Evolutionary conservation across 108 stramenopile genomes (phyloP).

Genomic region (Chaetoceros muelleri): DNA sequence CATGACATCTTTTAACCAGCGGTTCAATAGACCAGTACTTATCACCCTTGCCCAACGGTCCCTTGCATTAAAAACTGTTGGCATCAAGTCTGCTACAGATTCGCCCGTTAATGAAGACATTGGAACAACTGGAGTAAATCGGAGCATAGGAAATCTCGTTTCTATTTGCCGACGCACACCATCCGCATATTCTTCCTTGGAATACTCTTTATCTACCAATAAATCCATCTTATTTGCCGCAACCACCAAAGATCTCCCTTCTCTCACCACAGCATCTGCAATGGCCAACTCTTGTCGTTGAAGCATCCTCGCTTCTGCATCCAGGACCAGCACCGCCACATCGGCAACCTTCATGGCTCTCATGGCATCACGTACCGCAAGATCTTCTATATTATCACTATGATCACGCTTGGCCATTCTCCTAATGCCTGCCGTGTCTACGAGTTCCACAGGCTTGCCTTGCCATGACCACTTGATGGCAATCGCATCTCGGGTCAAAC

Average conservation of each 20-base stretch:
- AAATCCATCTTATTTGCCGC: constrained; percentile 90
- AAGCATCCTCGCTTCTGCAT: constrained; percentile 61
- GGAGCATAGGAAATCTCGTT: constrained; percentile 63
- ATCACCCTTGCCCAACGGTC: constrained; percentile 66
- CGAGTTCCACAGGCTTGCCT: constrained; percentile 52
- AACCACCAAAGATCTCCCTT: constrained; percentile 79
- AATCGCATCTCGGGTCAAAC: constrained; percentile 88
- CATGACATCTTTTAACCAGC: constrained; percentile 71
- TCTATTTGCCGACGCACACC: constrained; percentile 70
- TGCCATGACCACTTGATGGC: constrained; percentile 70
- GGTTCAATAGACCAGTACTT: constrained; percentile 65
- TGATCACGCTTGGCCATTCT: constrained; percentile 48
- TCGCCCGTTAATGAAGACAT: constrained; percentile 61
- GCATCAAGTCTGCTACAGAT: constrained; percentile 52
- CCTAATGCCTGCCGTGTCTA: constrained; percentile 84
- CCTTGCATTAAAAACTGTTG: constrained; percentile 66
- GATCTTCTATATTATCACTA: constrained; percentile 64
- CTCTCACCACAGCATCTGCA: constrained; percentile 78
- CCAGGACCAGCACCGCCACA: constrained; percentile 82
- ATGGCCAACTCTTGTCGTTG: constrained; percentile 82
- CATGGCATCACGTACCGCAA: constrained; percentile 75
- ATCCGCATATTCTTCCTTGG: constrained; percentile 48
- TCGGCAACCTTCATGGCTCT: constrained; percentile 84
- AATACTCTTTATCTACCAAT: constrained; percentile 50
- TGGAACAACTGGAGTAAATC: constrained; percentile 73